Base-by-base conservation (phyloP, 1,139 yeast species). In the Magnusiomyces clavatus region DNA sequence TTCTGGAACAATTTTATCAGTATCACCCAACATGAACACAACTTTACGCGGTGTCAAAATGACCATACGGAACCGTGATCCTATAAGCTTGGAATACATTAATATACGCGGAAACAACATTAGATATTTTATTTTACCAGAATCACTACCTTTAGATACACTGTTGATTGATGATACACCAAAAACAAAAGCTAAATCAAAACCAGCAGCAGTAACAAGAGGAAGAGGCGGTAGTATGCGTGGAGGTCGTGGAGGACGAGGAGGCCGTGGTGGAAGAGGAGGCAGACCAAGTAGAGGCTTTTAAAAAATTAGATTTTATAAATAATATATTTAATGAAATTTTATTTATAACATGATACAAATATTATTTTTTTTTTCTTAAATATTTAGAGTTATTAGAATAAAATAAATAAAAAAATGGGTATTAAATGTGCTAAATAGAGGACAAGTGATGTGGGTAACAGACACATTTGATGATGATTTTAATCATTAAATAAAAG, bases 21-120 rank as follows among this genome's bases (percentile, higher is more conserved):
- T 95, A 44, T 77, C 95, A 4, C 96, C 97, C 37, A 80, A 86
- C 60, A 92, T 92, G 98, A 92, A 92, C 69, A 82, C 94, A 45
- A 82, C 90, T 5, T 69, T 92, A 59, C 83, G 86, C 60, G 86
- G 85, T 59, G 94, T 88, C 53, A 86, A 84, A 64, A 80, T 84
- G 80, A 81, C 85, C 34, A 78, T 81, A 55, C 81, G 77, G 56
- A 80, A 82, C 63, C 80, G 87, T 56, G 90, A 84, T 52, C 88
- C 96, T 1, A 78, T 82, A 50, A 68, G 78, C 12, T 72, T 90
- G 58, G 95, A 87, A 60, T 87, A 78, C 64, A 83, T 92, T 64
- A 89, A 86, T 60, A 78, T 92, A 37, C 77, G 98, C 61, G 98
- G 98, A 1, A 92, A 83, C 68, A 94, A 87, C 57, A 84, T 92